Evolutionary conservation across 1,284 basidiomycete species (phyloP).

Genomic region (Tranzscheliella williamsii): DNA sequence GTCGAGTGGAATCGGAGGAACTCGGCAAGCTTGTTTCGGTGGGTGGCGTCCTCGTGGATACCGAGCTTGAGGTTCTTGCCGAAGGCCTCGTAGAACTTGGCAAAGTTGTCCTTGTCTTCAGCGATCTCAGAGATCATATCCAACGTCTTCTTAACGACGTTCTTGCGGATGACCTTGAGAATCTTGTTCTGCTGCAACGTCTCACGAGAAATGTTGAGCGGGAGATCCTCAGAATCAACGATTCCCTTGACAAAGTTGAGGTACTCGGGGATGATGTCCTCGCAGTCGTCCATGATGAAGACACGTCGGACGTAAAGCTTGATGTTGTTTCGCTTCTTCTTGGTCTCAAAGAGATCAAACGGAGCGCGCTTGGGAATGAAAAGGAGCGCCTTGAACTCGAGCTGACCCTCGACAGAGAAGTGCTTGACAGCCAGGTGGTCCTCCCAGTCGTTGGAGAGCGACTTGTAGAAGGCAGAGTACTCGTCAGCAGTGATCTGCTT

Average conservation of each 20-base stretch:
- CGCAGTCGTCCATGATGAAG: conserved; percentile 99
- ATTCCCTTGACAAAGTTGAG: conserved; percentile 96
- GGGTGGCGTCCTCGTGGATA: conserved; percentile 98
- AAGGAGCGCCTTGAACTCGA: conserved; percentile 98
- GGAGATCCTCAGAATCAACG: conserved; percentile 99
- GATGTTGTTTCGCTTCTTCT: conserved; percentile 99
- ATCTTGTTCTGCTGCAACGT: conserved; percentile 99
- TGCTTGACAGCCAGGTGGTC: conserved; percentile 99
- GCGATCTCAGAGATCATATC: conserved; percentile 94
- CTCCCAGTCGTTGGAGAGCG: conserved; percentile 97
- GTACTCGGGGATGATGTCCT: conserved; percentile 99
- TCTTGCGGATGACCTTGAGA: conserved; percentile 90
- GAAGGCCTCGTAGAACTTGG: conserved; percentile 91
- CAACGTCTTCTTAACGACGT: conserved; percentile 93
- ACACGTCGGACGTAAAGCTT: conserved; percentile 99
- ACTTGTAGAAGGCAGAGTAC: conserved; percentile 98
- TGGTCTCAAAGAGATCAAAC: conserved; percentile 99
- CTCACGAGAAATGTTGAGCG: conserved; percentile 99
- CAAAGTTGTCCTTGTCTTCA: conserved; percentile 99
- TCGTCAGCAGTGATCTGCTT: conserved; percentile 89
- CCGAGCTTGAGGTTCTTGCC: conserved; percentile 71
- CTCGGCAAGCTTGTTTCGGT: conserved; percentile 98
- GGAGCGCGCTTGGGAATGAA: conserved; percentile 79
- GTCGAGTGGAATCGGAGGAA: conserved; percentile 99
- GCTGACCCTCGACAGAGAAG: conserved; percentile 99